These are phyloP conservation scores for Scheffersomyces insectosa DNA, from an alignment of 1,139 yeast species.

Conservation along the genomic window DNA sequence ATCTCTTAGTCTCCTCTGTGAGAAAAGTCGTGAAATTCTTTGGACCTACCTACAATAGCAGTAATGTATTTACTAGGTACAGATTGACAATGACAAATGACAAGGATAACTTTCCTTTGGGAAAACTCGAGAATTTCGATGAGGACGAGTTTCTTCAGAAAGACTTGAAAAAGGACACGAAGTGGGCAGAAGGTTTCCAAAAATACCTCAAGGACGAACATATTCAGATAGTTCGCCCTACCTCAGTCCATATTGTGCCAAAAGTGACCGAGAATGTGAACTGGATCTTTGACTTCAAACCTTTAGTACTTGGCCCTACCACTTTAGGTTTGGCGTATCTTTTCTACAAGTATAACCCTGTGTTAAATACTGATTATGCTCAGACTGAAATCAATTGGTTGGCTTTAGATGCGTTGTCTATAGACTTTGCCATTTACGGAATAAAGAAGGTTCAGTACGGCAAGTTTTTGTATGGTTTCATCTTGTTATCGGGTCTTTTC, in stretches of 20 bases:
- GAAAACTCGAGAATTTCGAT: slow-evolving; percentile 17
- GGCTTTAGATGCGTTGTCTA: slow-evolving; percentile 32
- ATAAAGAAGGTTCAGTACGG: slow-evolving; percentile 31
- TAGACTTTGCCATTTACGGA: slow-evolving; percentile 37
- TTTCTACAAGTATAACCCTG: slow-evolving; percentile 24
- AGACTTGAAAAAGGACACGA: slow-evolving; percentile 14
- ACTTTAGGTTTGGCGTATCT: slow-evolving; percentile 17
- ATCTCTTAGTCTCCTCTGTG: slow-evolving; percentile 16
- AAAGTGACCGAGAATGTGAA: slow-evolving; percentile 22
- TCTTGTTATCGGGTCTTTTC: slow-evolving; percentile 52
- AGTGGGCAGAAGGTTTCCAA: slow-evolving; percentile 14
- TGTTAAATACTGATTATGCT: slow-evolving; percentile 13
- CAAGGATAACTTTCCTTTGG: slow-evolving; percentile 22
- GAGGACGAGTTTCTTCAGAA: slow-evolving; percentile 8
- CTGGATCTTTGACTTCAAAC: slow-evolving; percentile 34
- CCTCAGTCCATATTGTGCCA: slow-evolving; percentile 13
- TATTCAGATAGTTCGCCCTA: slow-evolving; percentile 16
- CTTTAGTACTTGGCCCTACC: slow-evolving; percentile 23
- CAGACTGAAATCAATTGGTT: slow-evolving; percentile 25
- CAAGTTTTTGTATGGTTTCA: slow-evolving; percentile 44
- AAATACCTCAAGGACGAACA: slow-evolving; percentile 15
- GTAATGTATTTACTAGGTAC: slow-evolving; percentile 18
- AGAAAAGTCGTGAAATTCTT: slow-evolving; percentile 20
- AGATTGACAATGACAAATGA: slow-evolving; percentile 20
- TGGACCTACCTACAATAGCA: slow-evolving; percentile 12